Conservation (phyloP, 2,329 filamentous ascomycete species). For the Thermothelomyces thermophilus region DNA sequence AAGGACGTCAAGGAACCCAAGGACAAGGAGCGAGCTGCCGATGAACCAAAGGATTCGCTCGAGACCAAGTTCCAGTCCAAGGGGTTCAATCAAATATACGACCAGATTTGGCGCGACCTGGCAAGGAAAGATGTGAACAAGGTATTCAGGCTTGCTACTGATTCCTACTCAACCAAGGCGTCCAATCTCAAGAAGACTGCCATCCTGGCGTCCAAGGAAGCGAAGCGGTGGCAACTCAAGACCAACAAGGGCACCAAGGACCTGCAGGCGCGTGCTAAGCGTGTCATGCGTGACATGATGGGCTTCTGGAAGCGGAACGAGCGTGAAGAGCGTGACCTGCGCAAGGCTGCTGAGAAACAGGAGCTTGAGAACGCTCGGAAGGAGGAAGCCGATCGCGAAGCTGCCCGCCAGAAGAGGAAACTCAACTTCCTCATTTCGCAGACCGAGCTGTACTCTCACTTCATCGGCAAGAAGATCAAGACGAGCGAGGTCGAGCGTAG, state of each 20-base stretch:
- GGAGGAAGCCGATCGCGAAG: constrained; percentile 94
- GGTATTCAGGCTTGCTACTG: constrained; percentile 78
- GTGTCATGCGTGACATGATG: constrained; percentile 99
- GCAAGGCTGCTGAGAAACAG: constrained; percentile 89
- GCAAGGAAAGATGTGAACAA: constrained; percentile 91
- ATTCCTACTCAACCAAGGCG: constrained; percentile 77
- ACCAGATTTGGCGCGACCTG: constrained; percentile 94
- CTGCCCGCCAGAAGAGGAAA: constrained; percentile 94
- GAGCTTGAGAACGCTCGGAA: constrained; percentile 95
- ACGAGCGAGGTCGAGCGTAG: constrained; percentile 90
- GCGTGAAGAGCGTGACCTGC: constrained; percentile 87
- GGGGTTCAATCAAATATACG: constrained; percentile 93
- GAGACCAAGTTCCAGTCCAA: constrained; percentile 74
- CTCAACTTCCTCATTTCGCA: constrained; percentile 99
- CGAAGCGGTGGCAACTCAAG: constrained; percentile 90
- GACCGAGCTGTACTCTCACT: constrained; percentile 97
- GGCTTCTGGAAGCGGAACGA: constrained; percentile 99
- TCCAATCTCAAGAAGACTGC: constrained; percentile 98
- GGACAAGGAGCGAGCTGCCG: constrained; percentile 39
- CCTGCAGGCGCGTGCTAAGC: constrained; percentile 91
- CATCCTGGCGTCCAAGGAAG: constrained; percentile 93
- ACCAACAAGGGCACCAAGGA: constrained; percentile 99
- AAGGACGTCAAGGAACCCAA: constrained; percentile 41
- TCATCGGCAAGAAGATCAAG: constrained; percentile 99
- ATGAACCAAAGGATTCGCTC: constrained; percentile 45